Percentiles rank a stretch among this genome's conserved stretches.
phyloP scores from a whole-genome alignment of 805 yeast genomes.

The Helenozyma rhizophorensis region DNA sequence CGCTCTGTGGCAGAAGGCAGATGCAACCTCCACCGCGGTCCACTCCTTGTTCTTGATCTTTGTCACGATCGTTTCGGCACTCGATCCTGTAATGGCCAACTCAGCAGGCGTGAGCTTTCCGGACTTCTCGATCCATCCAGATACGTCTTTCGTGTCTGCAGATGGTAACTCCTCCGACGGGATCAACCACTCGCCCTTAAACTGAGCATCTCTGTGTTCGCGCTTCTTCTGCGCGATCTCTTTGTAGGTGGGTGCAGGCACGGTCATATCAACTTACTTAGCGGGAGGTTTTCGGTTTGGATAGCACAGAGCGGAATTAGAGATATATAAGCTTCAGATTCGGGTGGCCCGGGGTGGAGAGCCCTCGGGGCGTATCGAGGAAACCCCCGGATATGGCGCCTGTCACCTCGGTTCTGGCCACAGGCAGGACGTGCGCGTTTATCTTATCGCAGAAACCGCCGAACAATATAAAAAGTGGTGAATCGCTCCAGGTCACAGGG shows the following conservation, averaged over 20 bases:
- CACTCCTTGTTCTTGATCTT: slow-evolving; percentile 26
- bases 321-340: too few species aligned
- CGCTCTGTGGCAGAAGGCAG: slow-evolving; percentile 57
- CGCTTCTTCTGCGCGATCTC: slow-evolving; percentile 40
- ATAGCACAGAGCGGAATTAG: too few species aligned
- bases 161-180: slow-evolving; percentile 29
- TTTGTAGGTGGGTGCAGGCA: slow-evolving; percentile 18
- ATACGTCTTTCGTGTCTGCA: slow-evolving; percentile 31
- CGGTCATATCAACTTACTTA: too few species aligned
- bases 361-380: too few species aligned
- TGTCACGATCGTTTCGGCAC: slow-evolving; percentile 22
- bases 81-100: slow-evolving; percentile 35
- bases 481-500: too few species aligned
- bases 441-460: too few species aligned
- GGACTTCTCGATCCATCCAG: slow-evolving; percentile 30
- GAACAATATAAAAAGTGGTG: too few species aligned
- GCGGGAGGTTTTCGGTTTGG: too few species aligned
- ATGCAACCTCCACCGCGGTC: slow-evolving; percentile 43
- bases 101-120: slow-evolving; percentile 32
- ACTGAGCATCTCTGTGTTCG: slow-evolving; percentile 36
- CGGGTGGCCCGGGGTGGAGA: too few species aligned
- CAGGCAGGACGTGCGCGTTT: too few species aligned
- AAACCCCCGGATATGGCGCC: too few species aligned
- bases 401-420: too few species aligned
- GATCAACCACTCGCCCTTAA: slow-evolving; percentile 44